A percentile compares a stretch with the other conserved stretches of the same genome.
Evolutionary conservation across 1,284 basidiomycete species (phyloP).

Genomic region (Ganoderma lucidum): DNA sequence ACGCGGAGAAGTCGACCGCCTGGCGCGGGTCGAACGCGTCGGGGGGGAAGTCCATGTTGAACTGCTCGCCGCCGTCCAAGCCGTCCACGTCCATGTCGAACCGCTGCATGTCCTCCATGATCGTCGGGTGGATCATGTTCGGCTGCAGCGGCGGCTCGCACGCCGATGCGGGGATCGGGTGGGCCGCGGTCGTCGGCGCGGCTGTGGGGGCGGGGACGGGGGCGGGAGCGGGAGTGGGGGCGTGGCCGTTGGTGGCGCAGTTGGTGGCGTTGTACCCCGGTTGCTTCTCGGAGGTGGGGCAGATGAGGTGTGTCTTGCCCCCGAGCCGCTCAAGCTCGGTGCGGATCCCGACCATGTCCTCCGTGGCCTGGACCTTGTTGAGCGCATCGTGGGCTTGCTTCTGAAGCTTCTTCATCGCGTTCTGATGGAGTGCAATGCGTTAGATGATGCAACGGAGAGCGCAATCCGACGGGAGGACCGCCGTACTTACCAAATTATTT

Average conservation of each 20-base stretch:
- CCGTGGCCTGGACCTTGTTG: conserved; percentile 44
- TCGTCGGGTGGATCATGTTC: conserved; percentile 49
- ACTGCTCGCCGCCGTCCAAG: conserved; percentile 16
- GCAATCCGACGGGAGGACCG: conserved; percentile 11
- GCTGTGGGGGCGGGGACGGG: neutral
- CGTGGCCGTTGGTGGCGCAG: neutral
- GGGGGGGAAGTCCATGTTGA: conserved; percentile 37
- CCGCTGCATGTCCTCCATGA: conserved; percentile 52
- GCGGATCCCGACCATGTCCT: conserved; percentile 41
- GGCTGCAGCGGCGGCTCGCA: conserved; percentile 29
- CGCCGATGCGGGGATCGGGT: neutral
- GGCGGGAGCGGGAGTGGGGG: neutral
- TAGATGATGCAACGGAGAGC: neutral
- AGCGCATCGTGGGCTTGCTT: conserved; percentile 60
- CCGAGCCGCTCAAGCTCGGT: conserved; percentile 69
- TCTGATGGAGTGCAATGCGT: conserved; percentile 43
- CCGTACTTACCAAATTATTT: conserved; percentile 54
- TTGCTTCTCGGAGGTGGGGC: conserved; percentile 17
- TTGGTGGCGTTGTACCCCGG: neutral
- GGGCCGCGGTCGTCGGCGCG: conserved; percentile 1
- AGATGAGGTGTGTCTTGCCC: conserved; percentile 58
- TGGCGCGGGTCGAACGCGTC: conserved; percentile 33
- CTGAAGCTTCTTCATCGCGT: conserved; percentile 57
- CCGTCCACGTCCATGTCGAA: conserved; percentile 40
- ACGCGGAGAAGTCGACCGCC: conserved; percentile 28